Percentiles rank a stretch among this genome's conserved stretches.
Evolutionary conservation across 225 moss, liverwort and hornwort genomes (phyloP).

Genomic region (Rhytidiadelphus loreus): DNA sequence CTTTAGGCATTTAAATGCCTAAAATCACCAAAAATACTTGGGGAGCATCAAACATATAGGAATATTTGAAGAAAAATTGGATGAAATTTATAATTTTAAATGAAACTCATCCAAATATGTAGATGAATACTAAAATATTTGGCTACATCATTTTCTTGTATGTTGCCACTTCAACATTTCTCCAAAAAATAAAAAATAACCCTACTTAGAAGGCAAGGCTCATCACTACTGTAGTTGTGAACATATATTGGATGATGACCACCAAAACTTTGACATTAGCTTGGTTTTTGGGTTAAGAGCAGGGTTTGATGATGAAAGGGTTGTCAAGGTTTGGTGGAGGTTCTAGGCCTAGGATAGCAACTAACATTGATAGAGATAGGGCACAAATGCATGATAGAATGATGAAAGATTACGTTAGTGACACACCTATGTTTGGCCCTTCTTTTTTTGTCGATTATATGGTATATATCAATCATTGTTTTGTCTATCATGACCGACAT

Average conservation of each 20-base stretch:
- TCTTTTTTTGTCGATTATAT: fast-evolving
- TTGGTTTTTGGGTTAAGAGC: neutral
- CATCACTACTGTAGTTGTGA: fast-evolving
- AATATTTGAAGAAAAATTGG: no score
- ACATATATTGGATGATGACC: neutral
- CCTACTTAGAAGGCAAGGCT: no score
- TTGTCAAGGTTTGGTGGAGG: neutral
- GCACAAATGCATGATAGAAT: neutral
- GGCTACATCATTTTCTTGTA: no score
- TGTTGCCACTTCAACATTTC: no score
- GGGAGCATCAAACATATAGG: no score
- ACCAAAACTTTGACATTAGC: neutral
- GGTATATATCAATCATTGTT: fast-evolving
- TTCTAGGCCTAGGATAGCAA: neutral
- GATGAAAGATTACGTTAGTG: neutral
- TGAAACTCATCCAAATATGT: no score
- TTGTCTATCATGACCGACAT: fast-evolving
- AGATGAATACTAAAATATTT: no score
- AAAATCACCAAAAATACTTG: no score
- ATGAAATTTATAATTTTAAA: no score
- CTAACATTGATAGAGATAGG: neutral
- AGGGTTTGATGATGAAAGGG: neutral
- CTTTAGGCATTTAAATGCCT: no score
- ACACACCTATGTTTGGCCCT: fast-evolving
- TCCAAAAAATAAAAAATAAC: no score